Percentiles rank a stretch among this genome's conserved stretches.
phyloP scores from a whole-genome alignment of 2,329 filamentous ascomycete genomes.

The Penicillium sp. region DNA sequence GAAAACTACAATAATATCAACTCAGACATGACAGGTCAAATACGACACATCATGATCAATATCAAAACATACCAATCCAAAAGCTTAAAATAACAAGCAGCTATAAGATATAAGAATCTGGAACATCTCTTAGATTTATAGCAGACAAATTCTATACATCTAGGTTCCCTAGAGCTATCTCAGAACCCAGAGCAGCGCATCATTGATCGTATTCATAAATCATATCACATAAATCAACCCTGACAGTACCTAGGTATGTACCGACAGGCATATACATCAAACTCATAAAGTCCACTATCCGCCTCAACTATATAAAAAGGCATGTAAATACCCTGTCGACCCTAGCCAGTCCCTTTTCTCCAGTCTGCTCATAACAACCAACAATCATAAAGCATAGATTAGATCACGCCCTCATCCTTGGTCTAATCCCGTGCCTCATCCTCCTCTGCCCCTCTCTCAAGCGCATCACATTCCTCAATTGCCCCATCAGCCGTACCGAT shows the following conservation, averaged over 20 bases:
- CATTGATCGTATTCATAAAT: too few species aligned
- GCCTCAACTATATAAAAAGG: neutral
- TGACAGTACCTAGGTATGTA: neutral
- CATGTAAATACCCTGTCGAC: neutral
- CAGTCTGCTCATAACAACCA: neutral
- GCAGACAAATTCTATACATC: too few species aligned
- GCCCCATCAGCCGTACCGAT: conserved; percentile 19
- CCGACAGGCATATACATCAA: neutral
- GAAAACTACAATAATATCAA: too few species aligned
- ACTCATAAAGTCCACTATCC: neutral
- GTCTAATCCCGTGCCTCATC: neutral
- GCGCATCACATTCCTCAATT: neutral
- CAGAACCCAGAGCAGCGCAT: too few species aligned
- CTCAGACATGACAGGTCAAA: too few species aligned
- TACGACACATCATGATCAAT: too few species aligned
- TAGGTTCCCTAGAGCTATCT: too few species aligned
- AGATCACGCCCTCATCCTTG: neutral
- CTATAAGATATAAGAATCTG: too few species aligned
- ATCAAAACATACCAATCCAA: too few species aligned
- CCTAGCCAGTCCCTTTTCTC: neutral
- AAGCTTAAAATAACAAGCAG: too few species aligned
- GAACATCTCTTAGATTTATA: too few species aligned
- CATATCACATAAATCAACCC: neutral
- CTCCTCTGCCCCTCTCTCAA: neutral
- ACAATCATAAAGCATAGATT: too few species aligned